Conservation (phyloP, 164 flowering plant species). For the Nelumbo lutea region DNA sequence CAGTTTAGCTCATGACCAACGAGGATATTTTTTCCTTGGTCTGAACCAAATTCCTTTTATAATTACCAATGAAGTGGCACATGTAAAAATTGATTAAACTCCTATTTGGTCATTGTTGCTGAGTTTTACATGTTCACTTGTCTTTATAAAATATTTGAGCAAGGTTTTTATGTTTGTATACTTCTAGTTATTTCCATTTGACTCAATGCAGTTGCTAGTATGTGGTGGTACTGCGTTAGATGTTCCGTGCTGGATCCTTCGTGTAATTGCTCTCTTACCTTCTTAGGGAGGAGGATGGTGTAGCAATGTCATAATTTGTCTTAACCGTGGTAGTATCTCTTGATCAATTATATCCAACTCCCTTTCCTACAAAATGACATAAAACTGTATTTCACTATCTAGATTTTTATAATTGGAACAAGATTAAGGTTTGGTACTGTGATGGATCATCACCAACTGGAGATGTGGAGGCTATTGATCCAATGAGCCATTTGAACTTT, state of each 20-base stretch:
- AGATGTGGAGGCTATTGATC: slow-evolving; percentile 52
- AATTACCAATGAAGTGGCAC: too few relatives aligned
- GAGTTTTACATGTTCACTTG: too few relatives aligned
- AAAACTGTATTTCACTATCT: slow-evolving; percentile 1
- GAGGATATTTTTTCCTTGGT: too few relatives aligned
- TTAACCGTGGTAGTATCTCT: slow-evolving; percentile 14
- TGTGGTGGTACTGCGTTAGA: neutral
- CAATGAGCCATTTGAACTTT: slow-evolving; percentile 28
- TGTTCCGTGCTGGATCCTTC: neutral
- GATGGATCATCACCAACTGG: slow-evolving; percentile 81
- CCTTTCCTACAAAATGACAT: slow-evolving; percentile 2
- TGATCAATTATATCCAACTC: neutral
- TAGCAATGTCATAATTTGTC: slow-evolving; percentile 65
- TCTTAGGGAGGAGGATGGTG: slow-evolving; percentile 97
- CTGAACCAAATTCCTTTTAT: too few relatives aligned
- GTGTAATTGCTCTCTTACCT: neutral
- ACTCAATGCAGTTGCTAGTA: neutral
- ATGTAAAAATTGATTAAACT: too few relatives aligned
- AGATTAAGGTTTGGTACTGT: slow-evolving; percentile 63
- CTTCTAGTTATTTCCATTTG: too few relatives aligned
- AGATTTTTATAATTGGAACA: slow-evolving; percentile 80
- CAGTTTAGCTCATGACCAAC: too few relatives aligned
- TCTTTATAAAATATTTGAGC: too few relatives aligned
- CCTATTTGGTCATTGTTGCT: too few relatives aligned
- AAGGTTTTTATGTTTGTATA: too few relatives aligned